Base-by-base conservation (phyloP, 164 flowering plant genomes). In the Vitis riparia region DNA sequence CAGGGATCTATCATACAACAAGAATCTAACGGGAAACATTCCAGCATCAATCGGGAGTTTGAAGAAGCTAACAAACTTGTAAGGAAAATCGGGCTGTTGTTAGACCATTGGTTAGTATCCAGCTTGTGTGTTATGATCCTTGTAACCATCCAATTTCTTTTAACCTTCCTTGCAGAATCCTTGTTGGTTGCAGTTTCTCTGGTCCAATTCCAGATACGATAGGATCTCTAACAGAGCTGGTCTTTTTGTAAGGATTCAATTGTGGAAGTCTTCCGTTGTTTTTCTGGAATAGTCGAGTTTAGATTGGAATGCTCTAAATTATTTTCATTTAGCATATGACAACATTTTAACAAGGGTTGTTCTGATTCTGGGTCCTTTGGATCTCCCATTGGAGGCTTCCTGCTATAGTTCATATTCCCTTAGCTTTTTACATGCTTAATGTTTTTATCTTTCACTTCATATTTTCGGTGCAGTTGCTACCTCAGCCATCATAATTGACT, bases 151-250 rank as follows among this genome's bases (percentile, higher is more conserved):
- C 53, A 52, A 47, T 64, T 47, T 27, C 9, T 71, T 51, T 53
- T 47, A 16, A 49, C 17, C 13, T 58, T 47, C 63, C 30, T 72
- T 11, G 53, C 78, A 88, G 95, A 68, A 77, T 77, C 66, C 84
- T 90, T 16, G 75, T 79, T 51, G 89, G 88, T 37, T 90, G 92
- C 75, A 53, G 89, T 50, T 88, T 90, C 83, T 62, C 73, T 65
- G 92, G 95, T 55, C 79, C 68, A n/a, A 80, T 90, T 61, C 95
- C 95, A 12, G 73, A 71, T 51, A 49, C 87, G 1, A 82, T 90
- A 23, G 95, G 95, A 68, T 83, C 83, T 49, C 81, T 88, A 14
- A 53, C 29, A 14, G 51, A 71, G 63, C 85, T 90, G 68, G 65
- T 51, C 15, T 69, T 11, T 68, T 69, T 90, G 95, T 88, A 85